A percentile compares a stretch with the other conserved stretches of the same genome.
Evolutionary conservation across 2,329 filamentous ascomycete species (phyloP).

Genomic region (Pyrenophora tritici-repentis): DNA sequence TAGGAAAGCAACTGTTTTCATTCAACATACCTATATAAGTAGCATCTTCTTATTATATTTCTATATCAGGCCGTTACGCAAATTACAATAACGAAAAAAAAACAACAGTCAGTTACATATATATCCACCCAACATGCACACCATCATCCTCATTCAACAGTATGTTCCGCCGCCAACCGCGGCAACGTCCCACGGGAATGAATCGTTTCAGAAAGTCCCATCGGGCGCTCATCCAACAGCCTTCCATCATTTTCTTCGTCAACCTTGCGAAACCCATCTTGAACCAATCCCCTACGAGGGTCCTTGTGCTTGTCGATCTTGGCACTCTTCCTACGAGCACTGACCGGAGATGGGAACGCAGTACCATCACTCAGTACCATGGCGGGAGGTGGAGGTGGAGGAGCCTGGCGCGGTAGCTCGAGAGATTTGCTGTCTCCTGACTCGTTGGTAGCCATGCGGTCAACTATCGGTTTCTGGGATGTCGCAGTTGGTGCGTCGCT

Average conservation of each 20-base stretch:
- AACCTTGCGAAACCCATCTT: slow-evolving; percentile 14
- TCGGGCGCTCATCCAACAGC: slow-evolving; percentile 21
- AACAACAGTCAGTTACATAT: not conserved
- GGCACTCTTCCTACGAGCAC: slow-evolving; percentile 3
- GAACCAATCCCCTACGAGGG: slow-evolving; percentile 16
- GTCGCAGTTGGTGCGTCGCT: slow-evolving; percentile 8
- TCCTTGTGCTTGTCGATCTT: slow-evolving; percentile 4
- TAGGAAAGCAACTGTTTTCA: too few relatives aligned
- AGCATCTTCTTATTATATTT: too few relatives aligned
- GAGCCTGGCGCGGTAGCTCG: slow-evolving; percentile 14
- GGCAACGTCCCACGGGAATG: slow-evolving; percentile 20
- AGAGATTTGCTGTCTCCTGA: slow-evolving; percentile 15
- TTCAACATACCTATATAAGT: too few relatives aligned
- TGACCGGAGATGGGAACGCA: slow-evolving; percentile 10
- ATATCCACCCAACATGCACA: not conserved
- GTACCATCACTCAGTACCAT: slow-evolving; percentile 4
- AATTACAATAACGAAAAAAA: not conserved
- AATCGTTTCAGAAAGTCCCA: slow-evolving; percentile 25
- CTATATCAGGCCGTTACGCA: not conserved
- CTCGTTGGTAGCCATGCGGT: not conserved
- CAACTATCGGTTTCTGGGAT: slow-evolving; percentile 8
- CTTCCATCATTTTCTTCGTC: slow-evolving; percentile 24
- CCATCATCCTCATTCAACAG: slow-evolving; percentile 7
- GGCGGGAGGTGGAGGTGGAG: slow-evolving; percentile 4
- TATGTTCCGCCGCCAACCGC: slow-evolving; percentile 17